phyloP scores from a whole-genome alignment of 106 monocot genomes.

The Acorus calamus region DNA sequence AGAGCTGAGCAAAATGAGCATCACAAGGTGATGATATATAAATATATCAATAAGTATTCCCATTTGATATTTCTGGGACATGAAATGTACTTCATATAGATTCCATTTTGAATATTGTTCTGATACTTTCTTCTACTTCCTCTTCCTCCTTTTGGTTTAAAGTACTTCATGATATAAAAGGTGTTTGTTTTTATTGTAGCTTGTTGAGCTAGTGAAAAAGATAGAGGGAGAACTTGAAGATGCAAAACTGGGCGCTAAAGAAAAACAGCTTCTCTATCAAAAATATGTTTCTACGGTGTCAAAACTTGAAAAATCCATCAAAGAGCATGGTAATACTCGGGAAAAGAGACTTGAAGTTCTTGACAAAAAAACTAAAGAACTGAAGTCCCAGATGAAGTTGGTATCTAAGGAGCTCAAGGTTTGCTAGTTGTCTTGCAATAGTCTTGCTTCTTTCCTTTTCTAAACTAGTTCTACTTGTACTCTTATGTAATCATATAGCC shows the following conservation, averaged over 20 bases:
- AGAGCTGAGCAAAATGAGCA: conserved; percentile 95
- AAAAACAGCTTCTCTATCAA: conserved; percentile 47
- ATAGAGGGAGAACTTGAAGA: conserved; percentile 74
- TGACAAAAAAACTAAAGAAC: conserved; percentile 57
- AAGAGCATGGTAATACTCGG: conserved; percentile 54
- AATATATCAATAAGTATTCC: too few species aligned
- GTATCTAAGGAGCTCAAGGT: conserved; percentile 80
- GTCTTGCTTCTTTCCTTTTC: background rate
- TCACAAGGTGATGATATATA: conserved; percentile 62
- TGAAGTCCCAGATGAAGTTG: conserved; percentile 76
- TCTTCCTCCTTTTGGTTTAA: too few species aligned
- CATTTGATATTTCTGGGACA: too few species aligned
- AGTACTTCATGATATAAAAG: background rate
- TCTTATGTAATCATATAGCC: too few species aligned
- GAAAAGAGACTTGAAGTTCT: conserved; percentile 65
- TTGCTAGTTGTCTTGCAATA: background rate
- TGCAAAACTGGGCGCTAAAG: conserved; percentile 31
- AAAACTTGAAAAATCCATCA: conserved; percentile 63
- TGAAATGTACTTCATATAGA: too few species aligned
- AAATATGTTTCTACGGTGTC: conserved; percentile 48
- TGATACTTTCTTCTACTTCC: background rate
- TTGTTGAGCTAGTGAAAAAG: conserved; percentile 68
- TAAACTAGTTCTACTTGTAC: background rate
- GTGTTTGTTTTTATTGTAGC: conserved; percentile 25
- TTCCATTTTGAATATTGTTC: background rate